Base-by-base conservation (phyloP, 176 grass and related monocot species). In the Elaeis guineensis region DNA sequence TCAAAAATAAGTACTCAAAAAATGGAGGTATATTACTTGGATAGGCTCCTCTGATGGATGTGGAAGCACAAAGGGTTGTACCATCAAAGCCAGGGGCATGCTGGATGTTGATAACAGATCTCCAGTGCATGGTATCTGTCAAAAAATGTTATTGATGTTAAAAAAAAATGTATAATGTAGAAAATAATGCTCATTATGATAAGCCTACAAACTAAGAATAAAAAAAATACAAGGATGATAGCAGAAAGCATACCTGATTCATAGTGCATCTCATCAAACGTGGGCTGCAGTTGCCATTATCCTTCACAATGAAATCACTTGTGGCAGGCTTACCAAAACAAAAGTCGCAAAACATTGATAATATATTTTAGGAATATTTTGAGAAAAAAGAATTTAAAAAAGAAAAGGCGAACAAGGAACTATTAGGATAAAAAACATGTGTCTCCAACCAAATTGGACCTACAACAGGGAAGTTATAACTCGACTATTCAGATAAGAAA, bases 81-180 rank as follows among this genome's bases (percentile, higher is more conserved):
- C 89, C 81, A 95, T 89, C 68, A 95, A 60, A 77, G 85, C 69
- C 73, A 89, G 66, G 50, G 89, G 89, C 89, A 95, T 95, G 62
- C 78, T 77, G 1, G 89, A 95, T 9, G 76, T 81, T 74, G 81
- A 66, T 71, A 95, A 85, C 64, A 95, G 76, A 56, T 95, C 89
- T 61, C 85, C 85, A 66, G 84, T 79, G 58, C 89, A 95, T 61
- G 89, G 89, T 74, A 95, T 89, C 89, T 95, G 78, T 66, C 71
- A 82, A 26, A 77, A 44, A 44, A 44, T 44, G 35, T 44, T 44
- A 44, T 14, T 44, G 0, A 44, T 44, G 8, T 44, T 44, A 14
- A 0, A 12, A 39, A 12, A 12, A 39, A 44, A 14, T 30, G 28
- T 30, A 30, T 30, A 12, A 44, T 30, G 5, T 30, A 5, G 6